phyloP scores from a whole-genome alignment of 164 flowering plant genomes.

The Magnolia officinalis region DNA sequence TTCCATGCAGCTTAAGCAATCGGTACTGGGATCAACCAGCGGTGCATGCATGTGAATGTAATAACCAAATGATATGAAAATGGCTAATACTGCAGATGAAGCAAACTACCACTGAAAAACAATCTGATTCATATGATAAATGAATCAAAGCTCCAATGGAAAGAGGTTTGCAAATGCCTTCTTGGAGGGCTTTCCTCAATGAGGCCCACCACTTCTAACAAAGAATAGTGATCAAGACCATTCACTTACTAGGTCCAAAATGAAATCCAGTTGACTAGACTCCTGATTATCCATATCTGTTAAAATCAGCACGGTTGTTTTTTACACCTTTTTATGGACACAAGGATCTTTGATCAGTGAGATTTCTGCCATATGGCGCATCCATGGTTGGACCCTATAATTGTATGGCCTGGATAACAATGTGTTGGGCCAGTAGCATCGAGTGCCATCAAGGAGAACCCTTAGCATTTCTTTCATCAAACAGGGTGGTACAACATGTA shows the following conservation, averaged over 20 bases:
- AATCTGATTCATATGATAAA: background rate
- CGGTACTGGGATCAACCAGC: no score
- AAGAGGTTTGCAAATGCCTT: background rate
- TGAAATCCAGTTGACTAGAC: no score
- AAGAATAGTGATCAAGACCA: background rate
- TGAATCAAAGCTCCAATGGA: background rate
- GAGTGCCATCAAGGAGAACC: background rate
- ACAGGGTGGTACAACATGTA: constrained; percentile 7
- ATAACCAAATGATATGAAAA: no score
- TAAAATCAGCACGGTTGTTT: no score
- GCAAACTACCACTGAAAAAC: background rate
- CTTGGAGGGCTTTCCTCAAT: background rate
- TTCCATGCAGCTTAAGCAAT: background rate
- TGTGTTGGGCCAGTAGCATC: background rate
- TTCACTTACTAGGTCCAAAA: background rate
- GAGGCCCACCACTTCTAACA: background rate
- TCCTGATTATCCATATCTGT: no score
- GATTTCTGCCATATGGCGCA: no score
- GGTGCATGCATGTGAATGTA: no score
- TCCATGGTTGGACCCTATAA: no score
- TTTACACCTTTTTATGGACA: no score
- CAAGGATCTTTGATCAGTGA: no score
- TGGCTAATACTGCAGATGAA: no score
- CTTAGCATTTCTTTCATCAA: background rate
- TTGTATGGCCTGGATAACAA: no score